Percentiles rank a stretch among this genome's conserved stretches.
Conservation (phyloP, 2,329 filamentous ascomycete genomes). For the Plectosphaerella cucumerina region DNA sequence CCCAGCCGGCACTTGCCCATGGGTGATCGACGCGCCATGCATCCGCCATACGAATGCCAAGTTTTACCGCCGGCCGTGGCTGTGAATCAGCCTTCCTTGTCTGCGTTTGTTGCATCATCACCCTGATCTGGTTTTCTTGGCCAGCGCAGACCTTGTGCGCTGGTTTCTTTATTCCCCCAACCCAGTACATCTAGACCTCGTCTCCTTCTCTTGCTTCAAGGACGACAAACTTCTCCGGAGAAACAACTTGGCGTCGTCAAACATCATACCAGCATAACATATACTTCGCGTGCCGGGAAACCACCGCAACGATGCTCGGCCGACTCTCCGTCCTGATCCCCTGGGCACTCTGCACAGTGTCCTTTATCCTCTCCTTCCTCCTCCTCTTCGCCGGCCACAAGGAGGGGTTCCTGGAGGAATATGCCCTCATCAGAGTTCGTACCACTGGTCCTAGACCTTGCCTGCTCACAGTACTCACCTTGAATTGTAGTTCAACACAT, state of each 20-base stretch:
- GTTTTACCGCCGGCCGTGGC: too few relatives aligned
- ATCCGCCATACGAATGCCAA: too few relatives aligned
- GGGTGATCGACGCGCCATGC: too few relatives aligned
- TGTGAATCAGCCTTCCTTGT: too few relatives aligned
- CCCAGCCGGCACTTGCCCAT: too few relatives aligned
- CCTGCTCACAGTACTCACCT: not conserved
- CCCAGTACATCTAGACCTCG: not conserved
- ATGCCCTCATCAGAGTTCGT: slow-evolving; percentile 33
- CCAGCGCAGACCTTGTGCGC: too few relatives aligned
- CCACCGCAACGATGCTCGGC: slow-evolving; percentile 8
- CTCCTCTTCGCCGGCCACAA: slow-evolving; percentile 35
- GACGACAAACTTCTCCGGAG: not conserved
- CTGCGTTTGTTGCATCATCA: too few relatives aligned
- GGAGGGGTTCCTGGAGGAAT: slow-evolving; percentile 38
- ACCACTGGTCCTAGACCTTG: not conserved
- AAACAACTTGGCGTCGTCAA: not conserved
- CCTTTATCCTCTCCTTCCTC: slow-evolving; percentile 33
- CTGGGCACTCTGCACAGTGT: slow-evolving; percentile 30
- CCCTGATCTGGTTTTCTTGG: too few relatives aligned
- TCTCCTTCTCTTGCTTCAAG: not conserved
- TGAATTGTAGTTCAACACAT: slow-evolving; percentile 29
- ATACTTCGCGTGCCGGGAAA: not conserved
- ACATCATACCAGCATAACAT: not conserved
- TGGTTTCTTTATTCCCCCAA: too few relatives aligned
- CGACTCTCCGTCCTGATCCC: slow-evolving; percentile 28